Base-by-base conservation (phyloP, 1,284 basidiomycete genomes). In the Papiliotrema flavescens region DNA sequence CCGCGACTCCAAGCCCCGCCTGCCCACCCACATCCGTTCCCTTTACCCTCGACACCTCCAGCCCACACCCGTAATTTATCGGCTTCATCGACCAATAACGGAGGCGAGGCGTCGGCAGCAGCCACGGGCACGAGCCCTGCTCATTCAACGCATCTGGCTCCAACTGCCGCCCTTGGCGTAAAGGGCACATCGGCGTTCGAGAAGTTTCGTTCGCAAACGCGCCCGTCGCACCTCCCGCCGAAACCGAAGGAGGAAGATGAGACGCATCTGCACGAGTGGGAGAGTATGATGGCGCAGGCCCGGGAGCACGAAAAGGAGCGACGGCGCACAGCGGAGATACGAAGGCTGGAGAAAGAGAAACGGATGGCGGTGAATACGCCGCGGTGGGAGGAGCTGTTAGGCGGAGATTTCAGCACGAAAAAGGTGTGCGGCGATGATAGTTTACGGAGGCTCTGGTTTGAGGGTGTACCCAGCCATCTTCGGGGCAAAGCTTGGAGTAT, bases 181-280 rank as follows among this genome's bases (percentile, higher is more conserved):
- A 69, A 74, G 55, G 66, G 69, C 26, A 26, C 56, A 19, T 63
- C 58, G 19, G 69, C 72, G 14, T 64, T 78, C 35, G 78, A 79
- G 37, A 74, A 76, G 52, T 73, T 80, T 45, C 64, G 76, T 19
- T 76, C 73, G n/a, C 72, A 77, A 19, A 80, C 79, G 3, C 80
- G 92, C 23, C 91, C 90, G 19, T 78, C 82, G 5, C 88, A 86
- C 71, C 79, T 96, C 9, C 93, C 92, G 19, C 92, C 92, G 0
- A 96, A 96, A 72, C 78, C 79, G 51, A 84, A 83, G 54, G 73
- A 81, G 48, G 93, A 96, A 74, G 92, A 96, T 70, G 77, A 82
- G 54, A 88, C 85, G 61, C 92, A 97, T 76, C 79, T 91, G 69
- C 84, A 86, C 26, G 88, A 89, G 67, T 97, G 92, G 90, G 85